A percentile compares a stretch with the other conserved stretches of the same genome.
phyloP scores from a whole-genome alignment of 495 filamentous ascomycete species.

The Aspergillus heteromorphus region DNA sequence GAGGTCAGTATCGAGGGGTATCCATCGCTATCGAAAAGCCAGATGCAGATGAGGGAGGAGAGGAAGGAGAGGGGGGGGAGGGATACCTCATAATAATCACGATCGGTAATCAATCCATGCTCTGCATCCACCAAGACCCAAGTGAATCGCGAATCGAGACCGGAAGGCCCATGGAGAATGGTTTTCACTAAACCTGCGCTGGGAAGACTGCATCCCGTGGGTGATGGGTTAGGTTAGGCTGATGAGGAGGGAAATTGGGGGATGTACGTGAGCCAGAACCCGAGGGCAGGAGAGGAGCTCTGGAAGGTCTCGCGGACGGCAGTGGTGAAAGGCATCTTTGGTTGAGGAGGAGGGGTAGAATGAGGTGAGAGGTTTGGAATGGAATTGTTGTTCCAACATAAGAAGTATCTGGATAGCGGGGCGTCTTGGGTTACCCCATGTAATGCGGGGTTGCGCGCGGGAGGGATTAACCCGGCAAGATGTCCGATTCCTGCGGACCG shows the following conservation, averaged over 20 bases:
- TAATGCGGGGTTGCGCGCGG: too few relatives aligned
- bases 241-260: background rate
- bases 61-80: too few relatives aligned
- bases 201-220: slow-evolving; percentile 20
- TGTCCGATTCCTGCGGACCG: too few relatives aligned
- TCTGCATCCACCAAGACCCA: slow-evolving; percentile 79
- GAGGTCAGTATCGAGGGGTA: background rate
- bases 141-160: slow-evolving; percentile 27
- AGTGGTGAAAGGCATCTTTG: slow-evolving; percentile 24
- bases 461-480: too few relatives aligned
- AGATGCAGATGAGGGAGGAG: too few relatives aligned
- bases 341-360: too few relatives aligned
- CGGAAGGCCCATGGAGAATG: slow-evolving; percentile 25
- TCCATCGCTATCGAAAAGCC: background rate
- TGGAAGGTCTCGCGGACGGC: slow-evolving; percentile 17
- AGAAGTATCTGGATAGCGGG: too few relatives aligned
- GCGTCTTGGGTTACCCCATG: too few relatives aligned
- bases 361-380: too few relatives aligned
- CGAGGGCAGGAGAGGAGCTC: slow-evolving; percentile 17
- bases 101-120: slow-evolving; percentile 60
- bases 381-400: too few relatives aligned
- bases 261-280: slow-evolving; percentile 40
- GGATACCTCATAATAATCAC: slow-evolving; percentile 13
- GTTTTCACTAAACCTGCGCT: slow-evolving; percentile 32
- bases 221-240: background rate